Conservation (phyloP, 306 rosid genomes). For the Leucaena leucocephala region DNA sequence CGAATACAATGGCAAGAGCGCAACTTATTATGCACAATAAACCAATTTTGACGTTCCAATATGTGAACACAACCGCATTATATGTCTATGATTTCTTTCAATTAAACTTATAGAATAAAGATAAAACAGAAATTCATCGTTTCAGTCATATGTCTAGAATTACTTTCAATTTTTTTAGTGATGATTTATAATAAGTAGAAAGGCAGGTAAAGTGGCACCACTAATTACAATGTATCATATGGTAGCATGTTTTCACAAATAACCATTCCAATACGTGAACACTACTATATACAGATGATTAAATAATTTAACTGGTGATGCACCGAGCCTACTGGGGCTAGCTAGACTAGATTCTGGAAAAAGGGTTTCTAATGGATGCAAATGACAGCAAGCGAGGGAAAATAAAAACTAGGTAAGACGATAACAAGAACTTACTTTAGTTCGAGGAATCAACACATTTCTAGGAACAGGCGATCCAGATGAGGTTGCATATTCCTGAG, state of each 20-base stretch:
- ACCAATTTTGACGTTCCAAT: constrained; percentile 10
- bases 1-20: neutral
- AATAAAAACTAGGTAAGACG: neutral
- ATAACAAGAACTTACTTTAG: constrained; percentile 61
- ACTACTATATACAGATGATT: neutral
- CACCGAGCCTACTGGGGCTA: constrained; percentile 7
- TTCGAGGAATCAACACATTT: constrained; percentile 95
- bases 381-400: neutral
- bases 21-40: neutral
- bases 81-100: neutral
- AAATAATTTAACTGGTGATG: constrained; percentile 1
- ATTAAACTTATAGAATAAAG: neutral
- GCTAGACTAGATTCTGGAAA: constrained; percentile 8
- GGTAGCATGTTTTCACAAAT: neutral
- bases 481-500: constrained; percentile 85
- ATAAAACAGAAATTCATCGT: neutral
- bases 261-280: neutral
- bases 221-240: neutral
- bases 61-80: neutral
- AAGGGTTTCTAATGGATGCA: constrained; percentile 1
- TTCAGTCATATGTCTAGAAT: neutral
- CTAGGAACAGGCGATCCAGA: constrained; percentile 74
- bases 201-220: neutral
- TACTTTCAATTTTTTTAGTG: neutral
- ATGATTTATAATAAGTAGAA: neutral